Percentiles rank a stretch among this genome's conserved stretches.
Conservation (phyloP, 208 protist species). For the Novymonas esmeraldas region DNA sequence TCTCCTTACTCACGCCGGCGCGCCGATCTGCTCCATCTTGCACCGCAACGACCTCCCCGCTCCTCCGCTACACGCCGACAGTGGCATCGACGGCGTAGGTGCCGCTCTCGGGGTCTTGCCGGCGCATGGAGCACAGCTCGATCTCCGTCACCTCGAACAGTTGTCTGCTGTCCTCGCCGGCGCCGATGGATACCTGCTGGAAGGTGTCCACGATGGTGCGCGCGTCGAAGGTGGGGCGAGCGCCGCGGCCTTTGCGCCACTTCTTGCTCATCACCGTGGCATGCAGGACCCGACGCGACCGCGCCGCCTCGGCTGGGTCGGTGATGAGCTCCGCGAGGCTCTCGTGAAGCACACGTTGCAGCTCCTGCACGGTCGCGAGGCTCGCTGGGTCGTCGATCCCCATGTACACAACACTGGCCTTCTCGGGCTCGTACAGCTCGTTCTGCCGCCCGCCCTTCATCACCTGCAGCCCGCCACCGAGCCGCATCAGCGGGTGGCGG, state of each 20-base stretch:
- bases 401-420: conserved; percentile 83
- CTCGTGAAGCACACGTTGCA: conserved; percentile 54
- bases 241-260: conserved; percentile 40
- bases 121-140: conserved; percentile 38
- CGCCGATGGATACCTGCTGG: conserved; percentile 17
- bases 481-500: conserved; percentile 28
- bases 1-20: too few relatives aligned
- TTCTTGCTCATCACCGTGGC: conserved; percentile 86
- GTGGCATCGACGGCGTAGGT: conserved; percentile 37
- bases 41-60: not conserved
- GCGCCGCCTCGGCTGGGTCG: conserved; percentile 39
- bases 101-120: conserved; percentile 23
- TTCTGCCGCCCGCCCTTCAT: conserved; percentile 39
- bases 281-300: conserved; percentile 48
- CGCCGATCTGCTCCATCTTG: too few relatives aligned
- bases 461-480: conserved; percentile 55
- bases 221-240: conserved; percentile 42
- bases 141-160: conserved; percentile 30
- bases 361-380: conserved; percentile 20
- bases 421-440: conserved; percentile 24
- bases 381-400: conserved; percentile 45
- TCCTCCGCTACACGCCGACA: conserved; percentile 23
- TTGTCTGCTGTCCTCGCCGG: conserved; percentile 22
- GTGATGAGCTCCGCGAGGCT: conserved; percentile 65
- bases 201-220: conserved; percentile 38